Base-by-base conservation (phyloP, 495 filamentous ascomycete genomes). In the Lasiosphaeris hirsuta region DNA sequence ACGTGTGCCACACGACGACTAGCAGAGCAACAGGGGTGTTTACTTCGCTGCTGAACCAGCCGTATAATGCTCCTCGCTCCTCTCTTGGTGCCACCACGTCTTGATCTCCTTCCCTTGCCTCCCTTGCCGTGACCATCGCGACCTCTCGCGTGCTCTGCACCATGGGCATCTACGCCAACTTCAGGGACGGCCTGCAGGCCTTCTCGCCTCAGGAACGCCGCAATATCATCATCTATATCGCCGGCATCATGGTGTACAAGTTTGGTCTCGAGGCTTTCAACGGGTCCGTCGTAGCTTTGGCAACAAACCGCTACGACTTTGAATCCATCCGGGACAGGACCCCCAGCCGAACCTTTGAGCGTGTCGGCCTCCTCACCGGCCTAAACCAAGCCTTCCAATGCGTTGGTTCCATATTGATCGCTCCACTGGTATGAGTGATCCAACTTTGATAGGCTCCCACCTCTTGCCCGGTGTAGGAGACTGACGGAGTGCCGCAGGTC, bases 241-340 rank as follows among this genome's bases (percentile, higher is more conserved):
- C 55, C 13, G 72, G 72, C 6, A 72, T 75, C 34, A 75, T 74
- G 70, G 61, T 70, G 42, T 78, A 78, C 66, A 77, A 79, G 55
- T 72, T 78, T 30, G 75, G 75, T 1, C 63, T 79, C 4, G 75
- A 78, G 49, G 74, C 72, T 7, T 79, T 77, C 64, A 78, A 75
- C 59, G 72, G 72, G 4, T 73, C 74, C 23, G 68, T 78, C 15
- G 63, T 74, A 30, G 68, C 73, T 2, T 66, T 78, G 4, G 73
- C 75, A 5, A 75, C 68, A 2, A 76, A 76, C 52, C 67, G 75
- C n/a, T 78, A 76, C 56, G 72, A 74, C 59, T 71, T 70, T 55
- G 72, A 74, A 39, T 61, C 72, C 13, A 56, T 58, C 11, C 37
- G 37, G 8, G 56, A 46, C 54, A 47, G 56, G 0, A 69, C 63